These are phyloP conservation scores for Chytriomyces confervae DNA, from an alignment of 192 early-diverging fungal species.

Conservation along the genomic window DNA sequence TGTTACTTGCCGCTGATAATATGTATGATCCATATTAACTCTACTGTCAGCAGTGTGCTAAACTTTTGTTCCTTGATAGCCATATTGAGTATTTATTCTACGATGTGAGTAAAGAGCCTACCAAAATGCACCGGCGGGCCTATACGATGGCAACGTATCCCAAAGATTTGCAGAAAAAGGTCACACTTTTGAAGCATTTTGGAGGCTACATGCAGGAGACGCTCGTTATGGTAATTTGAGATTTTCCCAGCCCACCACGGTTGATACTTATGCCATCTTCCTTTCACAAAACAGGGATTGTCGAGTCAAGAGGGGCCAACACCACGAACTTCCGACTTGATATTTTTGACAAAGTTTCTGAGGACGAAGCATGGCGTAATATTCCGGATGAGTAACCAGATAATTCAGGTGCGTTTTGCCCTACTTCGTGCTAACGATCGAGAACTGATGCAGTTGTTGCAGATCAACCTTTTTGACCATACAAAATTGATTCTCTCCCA, in stretches of 20 bases:
- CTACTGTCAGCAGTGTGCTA: not conserved
- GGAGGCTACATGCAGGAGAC: slow-evolving; percentile 63
- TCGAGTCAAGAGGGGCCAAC: not conserved
- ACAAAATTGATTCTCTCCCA: slow-evolving; percentile 69
- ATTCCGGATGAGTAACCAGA: slow-evolving; percentile 71
- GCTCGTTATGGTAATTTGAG: slow-evolving; percentile 13
- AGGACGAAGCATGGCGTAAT: slow-evolving; percentile 66
- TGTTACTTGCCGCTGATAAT: slow-evolving; percentile 66
- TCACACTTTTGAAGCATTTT: slow-evolving; percentile 63
- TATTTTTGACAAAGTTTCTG: slow-evolving; percentile 72
- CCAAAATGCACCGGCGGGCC: slow-evolving; percentile 44
- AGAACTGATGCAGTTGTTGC: not conserved
- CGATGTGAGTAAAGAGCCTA: slow-evolving; percentile 28
- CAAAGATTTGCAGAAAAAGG: slow-evolving; percentile 63
- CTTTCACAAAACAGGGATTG: not conserved
- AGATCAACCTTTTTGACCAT: slow-evolving; percentile 80
- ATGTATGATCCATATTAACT: slow-evolving; percentile 40
- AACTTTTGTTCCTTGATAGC: slow-evolving; percentile 26
- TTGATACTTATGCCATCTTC: too few species aligned
- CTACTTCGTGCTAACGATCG: slow-evolving; percentile 22
- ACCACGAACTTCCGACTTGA: slow-evolving; percentile 35
- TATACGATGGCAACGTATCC: slow-evolving; percentile 55
- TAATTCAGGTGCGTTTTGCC: slow-evolving; percentile 63
- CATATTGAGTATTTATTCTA: slow-evolving; percentile 57
- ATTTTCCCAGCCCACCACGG: not conserved